Evolutionary conservation across 2,329 filamentous ascomycete species (phyloP).

Genomic region (Sporothrix luriei): DNA sequence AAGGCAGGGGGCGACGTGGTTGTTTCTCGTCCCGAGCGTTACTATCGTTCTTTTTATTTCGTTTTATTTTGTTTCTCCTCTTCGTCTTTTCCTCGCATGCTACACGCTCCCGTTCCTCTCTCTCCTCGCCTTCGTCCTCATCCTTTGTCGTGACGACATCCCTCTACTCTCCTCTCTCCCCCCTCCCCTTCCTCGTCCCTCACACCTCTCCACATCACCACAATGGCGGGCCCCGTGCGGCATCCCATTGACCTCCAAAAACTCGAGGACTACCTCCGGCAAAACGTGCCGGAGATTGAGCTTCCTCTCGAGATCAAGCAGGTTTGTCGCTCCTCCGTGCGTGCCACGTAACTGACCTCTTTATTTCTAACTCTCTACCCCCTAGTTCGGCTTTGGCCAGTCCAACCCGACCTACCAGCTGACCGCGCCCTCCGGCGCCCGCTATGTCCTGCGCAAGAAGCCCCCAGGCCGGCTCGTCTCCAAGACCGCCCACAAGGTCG

Average conservation of each 20-base stretch:
- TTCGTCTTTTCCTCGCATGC: neutral
- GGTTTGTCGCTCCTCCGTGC: conserved; percentile 52
- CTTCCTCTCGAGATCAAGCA: conserved; percentile 86
- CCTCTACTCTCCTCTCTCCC: neutral
- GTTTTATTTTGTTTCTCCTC: neutral
- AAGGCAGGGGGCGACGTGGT: neutral
- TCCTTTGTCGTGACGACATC: neutral
- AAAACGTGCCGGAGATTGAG: conserved; percentile 80
- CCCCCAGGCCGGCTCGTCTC: conserved; percentile 92
- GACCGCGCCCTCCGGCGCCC: conserved; percentile 67
- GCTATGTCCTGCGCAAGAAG: conserved; percentile 95
- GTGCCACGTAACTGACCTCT: no score
- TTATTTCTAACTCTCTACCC: conserved; percentile 28
- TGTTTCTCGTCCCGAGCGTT: neutral
- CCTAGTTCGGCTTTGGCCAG: conserved; percentile 91
- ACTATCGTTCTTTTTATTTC: neutral
- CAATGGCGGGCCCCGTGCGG: conserved; percentile 82
- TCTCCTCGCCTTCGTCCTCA: neutral
- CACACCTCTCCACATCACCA: conserved; percentile 14
- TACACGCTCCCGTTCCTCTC: neutral
- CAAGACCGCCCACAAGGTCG: conserved; percentile 92
- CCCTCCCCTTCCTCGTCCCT: neutral
- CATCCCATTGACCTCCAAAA: conserved; percentile 85
- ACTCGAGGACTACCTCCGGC: conserved; percentile 75
- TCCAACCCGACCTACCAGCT: conserved; percentile 97